Conservation (phyloP, 805 yeast genomes). For the Metschnikowia baotianmanensis region DNA sequence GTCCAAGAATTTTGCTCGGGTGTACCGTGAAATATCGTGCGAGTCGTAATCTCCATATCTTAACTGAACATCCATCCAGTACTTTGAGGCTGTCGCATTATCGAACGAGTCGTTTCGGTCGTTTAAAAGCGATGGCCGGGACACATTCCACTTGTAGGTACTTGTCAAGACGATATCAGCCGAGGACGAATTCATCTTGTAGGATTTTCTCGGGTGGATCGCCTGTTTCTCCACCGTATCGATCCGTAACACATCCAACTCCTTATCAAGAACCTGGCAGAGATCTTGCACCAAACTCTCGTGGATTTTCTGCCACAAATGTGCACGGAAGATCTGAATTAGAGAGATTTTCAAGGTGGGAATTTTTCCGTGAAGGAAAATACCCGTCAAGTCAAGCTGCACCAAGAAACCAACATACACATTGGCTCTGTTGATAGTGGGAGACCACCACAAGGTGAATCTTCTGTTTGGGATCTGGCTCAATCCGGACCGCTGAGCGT, state of each 20-base stretch:
- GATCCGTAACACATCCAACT: conserved; percentile 76
- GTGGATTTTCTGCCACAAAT: conserved; percentile 98
- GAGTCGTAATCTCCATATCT: conserved; percentile 98
- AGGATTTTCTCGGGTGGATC: conserved; percentile 95
- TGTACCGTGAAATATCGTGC: conserved; percentile 91
- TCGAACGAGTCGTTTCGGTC: conserved; percentile 66
- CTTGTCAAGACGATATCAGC: conserved; percentile 85
- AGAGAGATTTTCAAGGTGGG: conserved; percentile 95
- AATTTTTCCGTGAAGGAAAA: conserved; percentile 94
- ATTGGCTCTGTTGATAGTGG: conserved; percentile 96
- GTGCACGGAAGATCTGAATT: conserved; percentile 96
- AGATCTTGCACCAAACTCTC: conserved; percentile 92
- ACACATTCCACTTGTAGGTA: conserved; percentile 77
- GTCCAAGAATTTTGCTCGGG: conserved; percentile 88
- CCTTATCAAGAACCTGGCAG: conserved; percentile 88
- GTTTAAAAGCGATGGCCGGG: conserved; percentile 75
- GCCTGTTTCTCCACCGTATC: conserved; percentile 87
- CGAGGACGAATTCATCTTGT: conserved; percentile 92
- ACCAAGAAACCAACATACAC: conserved; percentile 97
- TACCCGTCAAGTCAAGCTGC: conserved; percentile 94
- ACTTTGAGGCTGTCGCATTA: conserved; percentile 61
- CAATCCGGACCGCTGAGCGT: conserved; percentile 96
- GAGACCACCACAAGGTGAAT: conserved; percentile 99
- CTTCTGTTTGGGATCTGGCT: conserved; percentile 97
- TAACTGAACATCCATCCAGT: conserved; percentile 94